These are phyloP conservation scores for Solanum ossicruentum DNA, from an alignment of 257 asterid species.

Conservation along the genomic window DNA sequence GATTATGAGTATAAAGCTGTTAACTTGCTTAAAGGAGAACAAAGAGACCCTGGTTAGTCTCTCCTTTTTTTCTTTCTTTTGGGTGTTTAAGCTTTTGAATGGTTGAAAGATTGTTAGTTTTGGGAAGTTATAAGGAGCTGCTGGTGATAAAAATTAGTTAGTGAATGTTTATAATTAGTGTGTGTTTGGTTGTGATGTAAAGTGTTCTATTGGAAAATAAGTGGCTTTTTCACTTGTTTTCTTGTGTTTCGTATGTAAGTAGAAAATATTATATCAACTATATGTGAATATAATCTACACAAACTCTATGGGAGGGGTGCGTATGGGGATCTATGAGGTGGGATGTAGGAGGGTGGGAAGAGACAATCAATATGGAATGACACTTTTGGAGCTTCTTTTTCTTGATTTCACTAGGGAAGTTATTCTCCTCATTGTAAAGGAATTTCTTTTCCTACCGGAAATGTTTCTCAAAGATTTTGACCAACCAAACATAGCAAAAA, in stretches of 20 bases:
- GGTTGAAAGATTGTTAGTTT: background rate
- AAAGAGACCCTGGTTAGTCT: slow-evolving; percentile 49
- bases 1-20: slow-evolving; percentile 63
- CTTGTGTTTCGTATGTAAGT: background rate
- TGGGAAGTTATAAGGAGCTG: background rate
- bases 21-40: slow-evolving; percentile 71
- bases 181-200: background rate
- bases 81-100: background rate
- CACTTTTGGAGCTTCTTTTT: background rate
- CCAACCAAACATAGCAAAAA: background rate
- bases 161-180: background rate
- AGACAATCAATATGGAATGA: background rate
- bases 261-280: background rate
- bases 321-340: background rate
- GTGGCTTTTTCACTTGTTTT: background rate
- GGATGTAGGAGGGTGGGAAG: background rate
- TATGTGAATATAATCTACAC: background rate
- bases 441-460: background rate
- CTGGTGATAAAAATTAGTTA: background rate
- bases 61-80: background rate
- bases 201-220: background rate
- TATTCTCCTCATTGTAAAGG: background rate
- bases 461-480: background rate
- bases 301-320: background rate
- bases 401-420: background rate